These are phyloP conservation scores for Cladosporium sp. DNA, from an alignment of 2,329 filamentous ascomycete species.

Conservation along the genomic window DNA sequence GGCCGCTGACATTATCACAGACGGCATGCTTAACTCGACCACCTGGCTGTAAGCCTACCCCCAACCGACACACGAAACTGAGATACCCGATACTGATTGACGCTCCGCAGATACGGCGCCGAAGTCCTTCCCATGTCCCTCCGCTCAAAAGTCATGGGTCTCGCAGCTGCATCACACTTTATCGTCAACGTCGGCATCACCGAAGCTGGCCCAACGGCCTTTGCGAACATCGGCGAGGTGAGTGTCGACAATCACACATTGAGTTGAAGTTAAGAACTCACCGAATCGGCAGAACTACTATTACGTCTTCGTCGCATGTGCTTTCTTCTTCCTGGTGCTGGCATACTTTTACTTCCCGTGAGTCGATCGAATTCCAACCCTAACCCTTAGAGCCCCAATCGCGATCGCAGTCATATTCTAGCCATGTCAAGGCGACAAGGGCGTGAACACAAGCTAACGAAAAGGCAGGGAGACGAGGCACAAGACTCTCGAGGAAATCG, in stretches of 20 bases:
- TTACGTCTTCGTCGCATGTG: constrained; percentile 53
- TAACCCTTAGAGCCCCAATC: background rate
- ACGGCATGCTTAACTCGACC: constrained; percentile 24
- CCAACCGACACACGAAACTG: too few species aligned
- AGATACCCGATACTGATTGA: background rate
- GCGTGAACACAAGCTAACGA: background rate
- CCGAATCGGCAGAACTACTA: constrained; percentile 49
- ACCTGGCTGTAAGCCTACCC: constrained; percentile 16
- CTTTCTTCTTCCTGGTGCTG: constrained; percentile 45
- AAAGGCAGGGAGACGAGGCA: constrained; percentile 21
- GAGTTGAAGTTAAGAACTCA: background rate
- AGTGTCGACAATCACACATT: too few species aligned
- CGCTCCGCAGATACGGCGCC: constrained; percentile 39
- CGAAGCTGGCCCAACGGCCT: constrained; percentile 46
- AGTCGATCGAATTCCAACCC: constrained; percentile 16
- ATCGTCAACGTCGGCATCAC: constrained; percentile 45
- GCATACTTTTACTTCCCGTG: constrained; percentile 52
- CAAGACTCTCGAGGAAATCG: constrained; percentile 29
- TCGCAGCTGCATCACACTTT: constrained; percentile 47
- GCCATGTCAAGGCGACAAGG: background rate
- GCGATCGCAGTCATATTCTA: background rate
- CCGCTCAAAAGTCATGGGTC: constrained; percentile 50
- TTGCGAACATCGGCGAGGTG: constrained; percentile 43
- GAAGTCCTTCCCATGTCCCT: constrained; percentile 50
- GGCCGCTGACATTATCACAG: constrained; percentile 7